Base-by-base conservation (phyloP, 1,139 yeast genomes). In the Blastobotrys serpentis region DNA sequence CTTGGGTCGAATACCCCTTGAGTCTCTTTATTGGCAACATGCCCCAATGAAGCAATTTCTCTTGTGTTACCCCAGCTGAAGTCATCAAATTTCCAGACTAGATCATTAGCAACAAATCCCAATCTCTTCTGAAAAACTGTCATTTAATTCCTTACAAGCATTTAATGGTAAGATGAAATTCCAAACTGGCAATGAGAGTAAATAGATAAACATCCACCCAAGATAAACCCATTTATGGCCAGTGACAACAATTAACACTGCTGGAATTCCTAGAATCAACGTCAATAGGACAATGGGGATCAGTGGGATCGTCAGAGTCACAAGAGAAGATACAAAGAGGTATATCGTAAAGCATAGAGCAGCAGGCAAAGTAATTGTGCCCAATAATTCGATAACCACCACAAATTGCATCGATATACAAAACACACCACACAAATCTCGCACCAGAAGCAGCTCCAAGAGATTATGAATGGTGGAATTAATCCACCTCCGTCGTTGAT, bases 401-500 rank as follows among this genome's bases (percentile, higher is more conserved):
- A 87, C 88, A 70, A 90, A 92, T 70, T 92, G 97, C 98, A 92
- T 92, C 1, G 98, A 90, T 61, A 90, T 86, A 61, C 98, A 90
- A 67, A 92, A 92, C 0, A 96, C 92, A 56, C 98, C 98, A 76
- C 98, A 92, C 57, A 92, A 76, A 67, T 92, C 97, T 50, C 84
- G 82, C 32, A 90, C 95, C 57, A 89, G 72, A 2, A 86, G 86
- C 60, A 92, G 78, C 68, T 92, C 98, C 84, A 92, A 79, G 65
- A 92, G 78, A 63, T 92, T 92, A 68, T 92, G 98, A 43, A 92
- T 95, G 0, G 98, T 92, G 2, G 98, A 89, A 68, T 92, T 92
- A 61, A 92, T 92, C 98, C 98, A 92, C 66, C 98, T 86, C 70
- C 98, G 87, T 66, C 98, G 84, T 67, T 92, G 98, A 1, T 98